These are phyloP conservation scores for Arthrobotrys sphaeroides DNA, from an alignment of 2,329 filamentous ascomycete genomes.

Conservation along the genomic window DNA sequence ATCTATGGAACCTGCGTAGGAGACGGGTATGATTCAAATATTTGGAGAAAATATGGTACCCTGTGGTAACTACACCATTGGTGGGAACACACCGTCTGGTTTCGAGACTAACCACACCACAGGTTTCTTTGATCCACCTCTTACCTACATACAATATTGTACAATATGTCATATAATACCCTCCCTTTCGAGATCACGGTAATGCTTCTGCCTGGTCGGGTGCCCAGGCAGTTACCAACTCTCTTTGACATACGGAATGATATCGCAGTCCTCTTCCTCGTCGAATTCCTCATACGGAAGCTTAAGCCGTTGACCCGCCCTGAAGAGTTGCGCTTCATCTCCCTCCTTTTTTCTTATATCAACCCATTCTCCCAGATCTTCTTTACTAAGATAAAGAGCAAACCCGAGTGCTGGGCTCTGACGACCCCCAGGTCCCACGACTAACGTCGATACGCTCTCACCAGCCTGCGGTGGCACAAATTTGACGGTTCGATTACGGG, in stretches of 20 bases:
- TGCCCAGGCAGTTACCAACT: neutral
- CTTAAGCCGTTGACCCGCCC: neutral
- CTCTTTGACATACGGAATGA: neutral
- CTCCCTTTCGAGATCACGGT: too few relatives aligned
- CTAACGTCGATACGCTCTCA: neutral
- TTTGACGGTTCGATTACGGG: conserved; percentile 6
- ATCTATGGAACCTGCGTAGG: too few relatives aligned
- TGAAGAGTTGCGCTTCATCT: neutral
- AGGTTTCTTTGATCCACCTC: too few relatives aligned
- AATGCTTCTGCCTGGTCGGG: too few relatives aligned
- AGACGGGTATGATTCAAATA: too few relatives aligned
- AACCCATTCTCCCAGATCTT: neutral
- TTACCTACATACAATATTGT: too few relatives aligned
- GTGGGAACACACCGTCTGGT: too few relatives aligned
- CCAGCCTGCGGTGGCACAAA: neutral
- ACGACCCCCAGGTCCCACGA: neutral
- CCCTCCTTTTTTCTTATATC: neutral
- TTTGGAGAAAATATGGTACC: too few relatives aligned
- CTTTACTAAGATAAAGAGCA: neutral
- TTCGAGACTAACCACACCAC: too few relatives aligned
- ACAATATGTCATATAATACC: too few relatives aligned
- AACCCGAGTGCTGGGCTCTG: neutral
- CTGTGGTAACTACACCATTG: too few relatives aligned
- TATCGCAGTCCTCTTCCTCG: neutral
- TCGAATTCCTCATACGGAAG: neutral